phyloP scores from a whole-genome alignment of 164 flowering plant genomes.

The Cinnamomum micranthum region DNA sequence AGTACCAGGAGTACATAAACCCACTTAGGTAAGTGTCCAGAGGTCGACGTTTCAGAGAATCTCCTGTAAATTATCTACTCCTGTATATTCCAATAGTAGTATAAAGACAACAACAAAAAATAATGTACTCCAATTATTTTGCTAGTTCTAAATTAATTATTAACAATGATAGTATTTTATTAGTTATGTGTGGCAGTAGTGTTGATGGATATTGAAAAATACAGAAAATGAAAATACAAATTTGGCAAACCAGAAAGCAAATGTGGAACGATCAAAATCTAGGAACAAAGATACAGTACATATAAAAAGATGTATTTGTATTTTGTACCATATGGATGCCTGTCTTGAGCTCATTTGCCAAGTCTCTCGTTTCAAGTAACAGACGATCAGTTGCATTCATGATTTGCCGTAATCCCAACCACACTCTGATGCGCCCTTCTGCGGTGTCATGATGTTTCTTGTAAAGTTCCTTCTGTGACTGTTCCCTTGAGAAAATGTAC shows the following conservation, averaged over 20 bases:
- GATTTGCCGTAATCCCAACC: constrained; percentile 87
- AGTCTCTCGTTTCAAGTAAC: constrained; percentile 61
- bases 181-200: too few relatives aligned
- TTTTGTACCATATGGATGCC: constrained; percentile 84
- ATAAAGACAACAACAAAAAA: too few relatives aligned
- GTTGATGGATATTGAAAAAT: background rate
- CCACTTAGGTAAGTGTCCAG: background rate
- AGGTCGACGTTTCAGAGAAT: too few relatives aligned
- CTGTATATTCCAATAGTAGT: too few relatives aligned
- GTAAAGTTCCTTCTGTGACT: constrained; percentile 80
- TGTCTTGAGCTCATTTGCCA: constrained; percentile 61
- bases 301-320: constrained; percentile 12
- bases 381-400: constrained; percentile 84
- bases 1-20: background rate
- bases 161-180: too few relatives aligned
- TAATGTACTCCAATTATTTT: too few relatives aligned
- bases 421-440: constrained; percentile 77
- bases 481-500: constrained; percentile 10
- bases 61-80: too few relatives aligned
- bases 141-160: too few relatives aligned
- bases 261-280: background rate
- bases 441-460: constrained; percentile 68
- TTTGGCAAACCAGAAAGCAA: background rate
- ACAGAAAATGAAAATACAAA: background rate
- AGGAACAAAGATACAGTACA: background rate